Conservation (phyloP, 2,329 filamentous ascomycete species). For the Davidsoniella virescens region DNA sequence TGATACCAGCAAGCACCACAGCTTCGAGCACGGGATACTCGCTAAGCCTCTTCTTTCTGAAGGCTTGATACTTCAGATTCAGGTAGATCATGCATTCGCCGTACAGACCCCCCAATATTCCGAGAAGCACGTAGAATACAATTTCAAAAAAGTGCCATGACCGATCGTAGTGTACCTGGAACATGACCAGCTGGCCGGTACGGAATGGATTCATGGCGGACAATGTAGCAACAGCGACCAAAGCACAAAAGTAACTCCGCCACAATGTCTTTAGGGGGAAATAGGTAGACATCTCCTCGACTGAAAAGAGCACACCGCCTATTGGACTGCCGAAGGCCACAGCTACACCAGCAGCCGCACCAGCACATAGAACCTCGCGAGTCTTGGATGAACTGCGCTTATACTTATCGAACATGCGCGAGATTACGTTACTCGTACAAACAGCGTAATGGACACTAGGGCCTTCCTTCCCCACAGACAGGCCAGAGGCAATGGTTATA, state of each 20-base stretch:
- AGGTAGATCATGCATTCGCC: constrained; percentile 96
- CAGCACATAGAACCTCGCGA: constrained; percentile 84
- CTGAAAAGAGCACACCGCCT: constrained; percentile 85
- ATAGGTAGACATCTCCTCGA: constrained; percentile 94
- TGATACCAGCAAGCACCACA: constrained; percentile 64
- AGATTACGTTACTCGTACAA: constrained; percentile 93
- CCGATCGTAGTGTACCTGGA: constrained; percentile 88
- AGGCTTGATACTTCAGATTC: constrained; percentile 81
- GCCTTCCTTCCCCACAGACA: constrained; percentile 93
- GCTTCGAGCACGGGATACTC: constrained; percentile 77
- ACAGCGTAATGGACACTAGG: constrained; percentile 98
- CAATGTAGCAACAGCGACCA: constrained; percentile 84
- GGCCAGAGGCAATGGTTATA: constrained; percentile 78
- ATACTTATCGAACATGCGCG: constrained; percentile 83
- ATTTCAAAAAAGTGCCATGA: constrained; percentile 97
- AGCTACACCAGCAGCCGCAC: constrained; percentile 83
- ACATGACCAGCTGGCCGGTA: constrained; percentile 97
- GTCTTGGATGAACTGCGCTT: constrained; percentile 84
- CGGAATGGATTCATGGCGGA: constrained; percentile 95
- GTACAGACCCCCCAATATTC: constrained; percentile 85
- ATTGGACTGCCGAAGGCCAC: constrained; percentile 97
- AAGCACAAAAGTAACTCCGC: constrained; percentile 93
- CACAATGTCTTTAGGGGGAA: constrained; percentile 96
- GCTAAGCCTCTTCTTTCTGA: constrained; percentile 80
- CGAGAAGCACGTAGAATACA: constrained; percentile 79